These are phyloP conservation scores for Fusarium concolor DNA, from an alignment of 2,329 filamentous ascomycete species.

Conservation along the genomic window DNA sequence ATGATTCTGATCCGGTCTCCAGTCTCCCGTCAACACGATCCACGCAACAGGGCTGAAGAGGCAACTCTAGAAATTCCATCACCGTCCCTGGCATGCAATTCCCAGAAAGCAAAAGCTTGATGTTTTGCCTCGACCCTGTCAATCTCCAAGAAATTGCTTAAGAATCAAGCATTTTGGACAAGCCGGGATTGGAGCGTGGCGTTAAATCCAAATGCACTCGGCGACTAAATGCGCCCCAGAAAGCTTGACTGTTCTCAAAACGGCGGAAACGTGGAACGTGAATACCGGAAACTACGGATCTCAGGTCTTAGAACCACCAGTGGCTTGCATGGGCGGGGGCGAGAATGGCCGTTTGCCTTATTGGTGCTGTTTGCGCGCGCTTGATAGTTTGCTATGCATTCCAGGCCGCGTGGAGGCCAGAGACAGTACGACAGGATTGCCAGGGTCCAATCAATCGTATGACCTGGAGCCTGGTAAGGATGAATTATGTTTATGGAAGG, in stretches of 20 bases:
- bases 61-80: not conserved
- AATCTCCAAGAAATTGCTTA: not conserved
- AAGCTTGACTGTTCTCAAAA: not conserved
- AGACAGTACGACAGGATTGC: not conserved
- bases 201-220: not conserved
- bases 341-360: not conserved
- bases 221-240: not conserved
- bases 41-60: not conserved
- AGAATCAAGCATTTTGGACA: not conserved
- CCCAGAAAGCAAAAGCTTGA: not conserved
- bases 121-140: too few species aligned
- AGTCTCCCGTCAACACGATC: not conserved
- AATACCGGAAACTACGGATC: not conserved
- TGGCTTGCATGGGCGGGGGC: too few species aligned
- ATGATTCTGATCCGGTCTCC: not conserved
- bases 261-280: not conserved
- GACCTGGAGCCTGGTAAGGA: not conserved
- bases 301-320: too few species aligned
- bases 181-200: not conserved
- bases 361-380: not conserved
- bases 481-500: not conserved
- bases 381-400: constrained; percentile 7
- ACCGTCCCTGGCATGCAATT: not conserved
- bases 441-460: not conserved
- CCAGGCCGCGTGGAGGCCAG: not conserved